Evolutionary conservation across 2,329 filamentous ascomycete genomes (phyloP).

Genomic region (Stagonosporopsis chrysanthemi): DNA sequence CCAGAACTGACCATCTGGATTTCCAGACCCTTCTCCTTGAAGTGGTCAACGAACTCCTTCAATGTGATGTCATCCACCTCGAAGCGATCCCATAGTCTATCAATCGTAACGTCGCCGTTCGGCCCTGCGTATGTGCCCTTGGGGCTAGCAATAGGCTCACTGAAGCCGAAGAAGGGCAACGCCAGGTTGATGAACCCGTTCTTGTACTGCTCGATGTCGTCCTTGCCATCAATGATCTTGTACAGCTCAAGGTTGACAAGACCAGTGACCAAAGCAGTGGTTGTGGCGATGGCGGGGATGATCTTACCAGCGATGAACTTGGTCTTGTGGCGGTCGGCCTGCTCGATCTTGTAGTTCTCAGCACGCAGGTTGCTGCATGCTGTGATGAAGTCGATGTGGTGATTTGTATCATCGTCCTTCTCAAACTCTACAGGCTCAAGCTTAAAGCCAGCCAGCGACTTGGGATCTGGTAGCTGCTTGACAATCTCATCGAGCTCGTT

Average conservation of each 20-base stretch:
- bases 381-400: slow-evolving; percentile 99
- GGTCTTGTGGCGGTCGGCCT: slow-evolving; percentile 93
- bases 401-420: slow-evolving; percentile 97
- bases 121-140: slow-evolving; percentile 89
- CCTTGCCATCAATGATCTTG: slow-evolving; percentile 96
- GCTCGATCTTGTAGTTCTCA: slow-evolving; percentile 96
- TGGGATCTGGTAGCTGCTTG: slow-evolving; percentile 76
- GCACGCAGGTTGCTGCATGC: slow-evolving; percentile 95
- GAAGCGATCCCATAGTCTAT: slow-evolving; percentile 98
- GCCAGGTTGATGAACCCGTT: slow-evolving; percentile 98
- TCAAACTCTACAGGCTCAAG: slow-evolving; percentile 94
- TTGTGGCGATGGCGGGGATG: slow-evolving; percentile 97
- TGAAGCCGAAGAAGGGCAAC: slow-evolving; percentile 97
- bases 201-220: slow-evolving; percentile 98
- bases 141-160: slow-evolving; percentile 91
- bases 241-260: slow-evolving; percentile 91
- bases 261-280: slow-evolving; percentile 92
- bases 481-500: slow-evolving; percentile 78
- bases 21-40: slow-evolving; percentile 77
- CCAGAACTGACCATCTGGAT: slow-evolving; percentile 97
- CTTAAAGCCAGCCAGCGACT: slow-evolving; percentile 85
- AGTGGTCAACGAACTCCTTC: slow-evolving; percentile 80
- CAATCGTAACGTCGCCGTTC: slow-evolving; percentile 78
- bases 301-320: slow-evolving; percentile 99
- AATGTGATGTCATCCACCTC: slow-evolving; percentile 88